Base-by-base conservation (phyloP, 2,329 filamentous ascomycete genomes). In the Didymella glomerata region DNA sequence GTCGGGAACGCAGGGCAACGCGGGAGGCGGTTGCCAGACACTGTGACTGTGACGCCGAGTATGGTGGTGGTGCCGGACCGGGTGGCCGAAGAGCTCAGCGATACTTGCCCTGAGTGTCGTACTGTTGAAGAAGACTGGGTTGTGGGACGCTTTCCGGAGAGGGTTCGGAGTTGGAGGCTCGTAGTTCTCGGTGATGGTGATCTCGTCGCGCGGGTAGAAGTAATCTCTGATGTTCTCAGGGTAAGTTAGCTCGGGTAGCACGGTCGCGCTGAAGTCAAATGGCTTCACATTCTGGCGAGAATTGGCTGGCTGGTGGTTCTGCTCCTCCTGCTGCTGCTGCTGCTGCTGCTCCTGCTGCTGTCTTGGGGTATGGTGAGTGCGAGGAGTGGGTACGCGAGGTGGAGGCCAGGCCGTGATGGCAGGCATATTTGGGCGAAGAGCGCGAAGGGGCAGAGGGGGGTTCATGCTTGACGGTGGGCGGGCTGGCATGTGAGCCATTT, bases 31-130 rank as follows among this genome's bases (percentile, higher is more conserved):
- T 20, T 44, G 80, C 93, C 93, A 5, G 90, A 20, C n/a, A 30
- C 25, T 27, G 28, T 5, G n/a, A 10, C 10, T 18, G 10, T 7
- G 25, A 24, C 28, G 11, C 18, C 11, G 44, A 18, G 13, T 18
- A 5, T 92, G 55, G 93, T 93, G 0, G 93, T 91, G 44, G 93
- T 97, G 80, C 97, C 97, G 82, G 97, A 97, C 77, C 0, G 41
- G 2, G 20, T 49, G 16, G 1, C 55, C 59, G 28, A 65, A 68
- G 32, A 52, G 49, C 13, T 59, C 44, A 18, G 50, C 30, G 5
- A 68, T 45, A 9, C 59, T 54, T n/a, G 14, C 30, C 14, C 41
- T 52, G 32, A 68, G 30, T 4, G 25, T n/a, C 0, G 54, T 57
- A 13, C 64, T 62, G 27, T 25, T 48, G 61, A 63, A 69, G 41